A percentile compares a stretch with the other conserved stretches of the same genome.
phyloP scores from a whole-genome alignment of 768 basidiomycete genomes.

The Candolleomyces efflorescens region DNA sequence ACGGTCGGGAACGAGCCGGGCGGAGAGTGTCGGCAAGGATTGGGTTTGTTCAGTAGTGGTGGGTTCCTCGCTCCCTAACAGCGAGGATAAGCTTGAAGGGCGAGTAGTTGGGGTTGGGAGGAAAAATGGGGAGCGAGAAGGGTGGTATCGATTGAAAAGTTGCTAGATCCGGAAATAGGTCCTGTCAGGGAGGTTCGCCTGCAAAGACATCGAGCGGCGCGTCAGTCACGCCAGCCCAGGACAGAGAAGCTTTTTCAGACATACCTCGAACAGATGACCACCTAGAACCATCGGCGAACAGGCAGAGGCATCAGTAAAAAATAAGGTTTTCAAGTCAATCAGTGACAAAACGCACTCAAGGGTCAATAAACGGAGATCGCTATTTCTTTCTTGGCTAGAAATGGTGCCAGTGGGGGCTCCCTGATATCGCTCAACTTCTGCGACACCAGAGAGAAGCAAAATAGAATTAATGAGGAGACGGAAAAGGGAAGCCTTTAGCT shows the following conservation, averaged over 20 bases:
- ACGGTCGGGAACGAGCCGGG: conserved; percentile 58
- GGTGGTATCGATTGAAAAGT: conserved; percentile 4
- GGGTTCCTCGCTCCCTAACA: conserved; percentile 66
- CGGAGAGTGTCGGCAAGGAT: conserved; percentile 56
- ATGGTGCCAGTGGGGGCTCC: conserved; percentile 42
- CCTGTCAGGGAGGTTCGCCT: conserved; percentile 83
- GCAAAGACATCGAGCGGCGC: conserved; percentile 12
- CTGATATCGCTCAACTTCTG: conserved; percentile 8
- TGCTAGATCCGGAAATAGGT: conserved; percentile 13
- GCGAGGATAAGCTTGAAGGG: conserved; percentile 64
- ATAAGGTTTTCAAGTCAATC: conserved; percentile 10
- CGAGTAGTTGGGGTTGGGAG: conserved; percentile 19
- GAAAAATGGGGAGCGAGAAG: conserved; percentile 8
- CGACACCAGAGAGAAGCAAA: conserved; percentile 8
- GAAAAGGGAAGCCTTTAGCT: neutral
- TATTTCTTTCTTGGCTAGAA: conserved; percentile 74
- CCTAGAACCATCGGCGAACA: conserved; percentile 36
- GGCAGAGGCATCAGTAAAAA: conserved; percentile 15
- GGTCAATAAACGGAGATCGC: conserved; percentile 80
- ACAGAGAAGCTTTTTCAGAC: conserved; percentile 5
- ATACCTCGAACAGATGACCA: conserved; percentile 77
- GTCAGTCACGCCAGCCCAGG: conserved; percentile 12
- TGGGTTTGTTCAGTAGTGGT: conserved; percentile 49
- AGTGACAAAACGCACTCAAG: conserved; percentile 50
- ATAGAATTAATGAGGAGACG: neutral